phyloP scores from a whole-genome alignment of 2,329 filamentous ascomycete species.

The Hypoxylon sp. region DNA sequence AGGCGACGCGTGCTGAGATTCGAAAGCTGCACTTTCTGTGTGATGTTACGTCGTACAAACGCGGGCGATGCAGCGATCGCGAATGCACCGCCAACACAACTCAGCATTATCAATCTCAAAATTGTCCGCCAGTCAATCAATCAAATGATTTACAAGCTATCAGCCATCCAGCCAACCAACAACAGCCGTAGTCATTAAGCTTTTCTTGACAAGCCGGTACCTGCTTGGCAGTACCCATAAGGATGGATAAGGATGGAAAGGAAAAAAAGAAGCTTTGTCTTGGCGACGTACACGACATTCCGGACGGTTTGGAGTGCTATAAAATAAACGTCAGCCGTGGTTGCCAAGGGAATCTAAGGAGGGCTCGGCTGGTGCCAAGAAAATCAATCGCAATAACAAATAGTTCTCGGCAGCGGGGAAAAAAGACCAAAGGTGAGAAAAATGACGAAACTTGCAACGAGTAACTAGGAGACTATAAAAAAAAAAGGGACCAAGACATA shows the following conservation, averaged over 20 bases:
- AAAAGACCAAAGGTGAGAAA: constrained; percentile 21
- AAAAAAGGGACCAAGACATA: constrained; percentile 47
- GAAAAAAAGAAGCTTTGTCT: constrained; percentile 50
- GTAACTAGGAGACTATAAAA: constrained; percentile 16
- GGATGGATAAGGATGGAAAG: constrained; percentile 19
- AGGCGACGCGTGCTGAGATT: constrained; percentile 5
- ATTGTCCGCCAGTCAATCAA: constrained; percentile 33
- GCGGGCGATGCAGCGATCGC: constrained; percentile 38
- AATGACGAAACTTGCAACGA: constrained; percentile 28
- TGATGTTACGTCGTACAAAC: constrained; percentile 41
- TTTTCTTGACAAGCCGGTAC: constrained; percentile 34
- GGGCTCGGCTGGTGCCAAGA: constrained; percentile 55
- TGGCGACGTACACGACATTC: constrained; percentile 57
- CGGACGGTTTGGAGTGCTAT: constrained; percentile 56
- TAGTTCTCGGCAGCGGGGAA: constrained; percentile 45
- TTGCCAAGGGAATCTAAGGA: constrained; percentile 54
- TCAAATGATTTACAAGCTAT: constrained; percentile 29
- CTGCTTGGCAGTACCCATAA: constrained; percentile 43
- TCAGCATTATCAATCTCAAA: constrained; percentile 25
- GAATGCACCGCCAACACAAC: constrained; percentile 36
- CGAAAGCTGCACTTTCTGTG: constrained; percentile 21
- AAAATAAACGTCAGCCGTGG: constrained; percentile 52
- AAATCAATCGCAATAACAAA: constrained; percentile 43
- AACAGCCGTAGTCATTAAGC: constrained; percentile 38
- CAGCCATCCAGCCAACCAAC: constrained; percentile 34